A percentile compares a stretch with the other conserved stretches of the same genome.
These are phyloP conservation scores for Skeletonema grethae DNA, from an alignment of 108 stramenopile genomes.

Conservation along the genomic window DNA sequence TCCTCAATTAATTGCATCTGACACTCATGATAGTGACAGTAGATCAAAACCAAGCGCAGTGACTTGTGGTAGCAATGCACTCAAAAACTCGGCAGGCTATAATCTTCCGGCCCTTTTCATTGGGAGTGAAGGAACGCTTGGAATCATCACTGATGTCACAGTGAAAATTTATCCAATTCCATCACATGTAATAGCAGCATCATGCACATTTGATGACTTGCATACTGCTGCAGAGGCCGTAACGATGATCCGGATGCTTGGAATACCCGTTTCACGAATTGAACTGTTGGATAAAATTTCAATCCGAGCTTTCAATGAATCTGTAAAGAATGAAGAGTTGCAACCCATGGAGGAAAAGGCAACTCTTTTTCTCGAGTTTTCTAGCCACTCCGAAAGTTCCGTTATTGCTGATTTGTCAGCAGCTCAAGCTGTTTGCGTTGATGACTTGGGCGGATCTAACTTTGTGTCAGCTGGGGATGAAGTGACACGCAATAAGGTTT, in stretches of 20 bases:
- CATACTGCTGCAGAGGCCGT: slow-evolving; percentile 78
- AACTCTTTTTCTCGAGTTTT: slow-evolving; percentile 84
- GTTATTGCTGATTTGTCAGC: slow-evolving; percentile 55
- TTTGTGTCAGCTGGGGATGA: slow-evolving; percentile 64
- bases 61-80: slow-evolving; percentile 61
- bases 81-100: slow-evolving; percentile 91
- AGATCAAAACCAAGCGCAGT: slow-evolving; percentile 32
- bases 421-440: slow-evolving; percentile 51
- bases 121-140: slow-evolving; percentile 85
- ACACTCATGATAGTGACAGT: slow-evolving; percentile 32
- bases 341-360: slow-evolving; percentile 58
- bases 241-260: slow-evolving; percentile 61
- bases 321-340: slow-evolving; percentile 18
- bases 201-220: slow-evolving; percentile 74
- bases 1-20: slow-evolving; percentile 44
- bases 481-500: slow-evolving; percentile 70
- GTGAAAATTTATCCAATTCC: slow-evolving; percentile 89
- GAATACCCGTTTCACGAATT: slow-evolving; percentile 67
- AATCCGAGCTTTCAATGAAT: slow-evolving; percentile 71
- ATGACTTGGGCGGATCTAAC: slow-evolving; percentile 57
- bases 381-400: slow-evolving; percentile 51
- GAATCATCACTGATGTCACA: slow-evolving; percentile 86
- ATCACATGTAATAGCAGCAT: slow-evolving; percentile 65
- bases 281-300: slow-evolving; percentile 84
- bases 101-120: slow-evolving; percentile 82